Percentiles rank a stretch among this genome's conserved stretches.
These are phyloP conservation scores for Arthroderma uncinatum DNA, from an alignment of 2,329 filamentous ascomycete genomes.

Conservation along the genomic window DNA sequence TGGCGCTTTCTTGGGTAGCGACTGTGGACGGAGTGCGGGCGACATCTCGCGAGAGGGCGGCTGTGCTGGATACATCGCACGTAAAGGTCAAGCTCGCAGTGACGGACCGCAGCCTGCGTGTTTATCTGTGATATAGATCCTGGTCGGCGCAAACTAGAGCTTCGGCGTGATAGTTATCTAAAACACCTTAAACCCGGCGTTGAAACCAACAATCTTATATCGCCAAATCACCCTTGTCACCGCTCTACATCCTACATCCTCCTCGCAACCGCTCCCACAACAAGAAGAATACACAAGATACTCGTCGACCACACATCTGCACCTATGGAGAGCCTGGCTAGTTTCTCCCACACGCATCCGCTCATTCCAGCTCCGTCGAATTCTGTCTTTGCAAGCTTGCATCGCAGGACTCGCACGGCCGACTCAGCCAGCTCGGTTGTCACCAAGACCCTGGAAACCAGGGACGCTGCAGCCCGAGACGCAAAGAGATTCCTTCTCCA, in stretches of 20 bases:
- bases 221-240: no score
- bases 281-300: neutral
- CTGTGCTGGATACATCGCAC: neutral
- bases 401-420: slow-evolving; percentile 17
- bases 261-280: neutral
- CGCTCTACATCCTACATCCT: no score
- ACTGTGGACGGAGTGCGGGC: neutral
- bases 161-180: no score
- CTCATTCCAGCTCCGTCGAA: slow-evolving; percentile 8
- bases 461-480: slow-evolving; percentile 31
- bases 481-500: slow-evolving; percentile 33
- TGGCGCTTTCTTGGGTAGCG: neutral
- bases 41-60: neutral
- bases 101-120: no score
- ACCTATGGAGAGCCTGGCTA: neutral
- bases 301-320: neutral
- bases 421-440: slow-evolving; percentile 9
- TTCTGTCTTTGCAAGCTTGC: slow-evolving; percentile 16
- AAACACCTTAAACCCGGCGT: no score
- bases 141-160: no score
- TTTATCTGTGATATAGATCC: no score
- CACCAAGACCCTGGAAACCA: slow-evolving; percentile 19
- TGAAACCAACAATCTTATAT: no score
- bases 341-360: neutral
- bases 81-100: neutral